These are phyloP conservation scores for Penicillium bovifimosum DNA, from an alignment of 495 filamentous ascomycete genomes.

Conservation along the genomic window DNA sequence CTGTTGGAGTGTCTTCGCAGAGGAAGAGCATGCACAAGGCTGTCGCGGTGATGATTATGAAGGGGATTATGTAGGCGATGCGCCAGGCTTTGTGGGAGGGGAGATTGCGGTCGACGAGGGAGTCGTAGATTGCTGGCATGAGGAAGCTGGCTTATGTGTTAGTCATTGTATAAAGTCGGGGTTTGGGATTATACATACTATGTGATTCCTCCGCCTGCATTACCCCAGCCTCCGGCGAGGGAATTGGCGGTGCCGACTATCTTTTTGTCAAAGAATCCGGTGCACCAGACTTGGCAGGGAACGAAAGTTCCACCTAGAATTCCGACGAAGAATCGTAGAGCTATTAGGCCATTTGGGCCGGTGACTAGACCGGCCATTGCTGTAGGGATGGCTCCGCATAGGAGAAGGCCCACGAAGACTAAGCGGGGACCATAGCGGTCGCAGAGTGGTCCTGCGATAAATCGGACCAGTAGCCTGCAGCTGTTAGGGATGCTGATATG, in stretches of 20 bases:
- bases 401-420: slow-evolving; percentile 70
- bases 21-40: slow-evolving; percentile 66
- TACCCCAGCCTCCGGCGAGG: slow-evolving; percentile 79
- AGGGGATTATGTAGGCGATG: slow-evolving; percentile 76
- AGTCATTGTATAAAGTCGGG: neutral
- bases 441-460: slow-evolving; percentile 78
- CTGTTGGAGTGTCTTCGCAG: slow-evolving; percentile 81
- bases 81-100: slow-evolving; percentile 71
- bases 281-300: slow-evolving; percentile 94
- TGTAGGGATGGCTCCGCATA: slow-evolving; percentile 75
- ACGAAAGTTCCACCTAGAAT: slow-evolving; percentile 90
- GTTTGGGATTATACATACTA: slow-evolving; percentile 32
- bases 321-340: slow-evolving; percentile 85
- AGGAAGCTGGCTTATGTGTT: slow-evolving; percentile 55
- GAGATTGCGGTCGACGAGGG: slow-evolving; percentile 60
- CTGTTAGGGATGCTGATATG: slow-evolving; percentile 10
- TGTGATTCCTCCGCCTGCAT: slow-evolving; percentile 83
- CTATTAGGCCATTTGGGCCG: slow-evolving; percentile 63
- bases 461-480: slow-evolving; percentile 65
- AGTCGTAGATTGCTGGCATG: slow-evolving; percentile 89
- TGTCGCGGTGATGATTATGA: slow-evolving; percentile 62
- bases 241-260: slow-evolving; percentile 89
- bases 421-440: slow-evolving; percentile 78
- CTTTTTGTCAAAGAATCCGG: slow-evolving; percentile 94
- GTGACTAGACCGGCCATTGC: slow-evolving; percentile 74